Conservation (phyloP, 306 rosid genomes). For the Pyrus betulifolia region DNA sequence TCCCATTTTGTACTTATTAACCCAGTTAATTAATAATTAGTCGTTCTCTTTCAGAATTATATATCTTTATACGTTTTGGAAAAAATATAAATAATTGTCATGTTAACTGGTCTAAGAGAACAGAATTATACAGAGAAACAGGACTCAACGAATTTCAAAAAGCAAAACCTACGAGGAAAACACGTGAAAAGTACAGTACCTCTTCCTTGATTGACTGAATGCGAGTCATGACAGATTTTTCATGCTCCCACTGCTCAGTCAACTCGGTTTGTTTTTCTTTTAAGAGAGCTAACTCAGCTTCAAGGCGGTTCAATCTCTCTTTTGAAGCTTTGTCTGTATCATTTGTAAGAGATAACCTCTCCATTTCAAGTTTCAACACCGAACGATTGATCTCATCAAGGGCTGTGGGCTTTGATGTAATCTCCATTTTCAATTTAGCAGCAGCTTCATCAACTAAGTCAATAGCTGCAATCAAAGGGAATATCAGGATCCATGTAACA, state of each 20-base stretch:
- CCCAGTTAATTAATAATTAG: too few relatives aligned
- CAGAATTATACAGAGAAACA: not conserved
- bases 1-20: too few relatives aligned
- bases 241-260: conserved; percentile 93
- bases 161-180: not conserved
- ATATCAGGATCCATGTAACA: conserved; percentile 8
- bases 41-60: too few relatives aligned
- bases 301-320: conserved; percentile 82
- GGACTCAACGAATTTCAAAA: not conserved
- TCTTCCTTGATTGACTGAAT: conserved; percentile 97
- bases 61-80: too few relatives aligned
- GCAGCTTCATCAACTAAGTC: conserved; percentile 99
- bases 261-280: conserved; percentile 79
- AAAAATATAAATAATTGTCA: too few relatives aligned
- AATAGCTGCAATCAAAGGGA: conserved; percentile 58
- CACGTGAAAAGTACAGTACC: conserved; percentile 26
- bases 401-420: conserved; percentile 92
- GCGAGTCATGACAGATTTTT: conserved; percentile 89
- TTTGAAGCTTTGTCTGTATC: conserved; percentile 90
- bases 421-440: conserved; percentile 96
- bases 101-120: not conserved
- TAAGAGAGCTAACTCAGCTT: conserved; percentile 73
- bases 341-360: conserved; percentile 81
- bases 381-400: conserved; percentile 96
- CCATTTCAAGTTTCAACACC: conserved; percentile 94